Percentiles rank a stretch among this genome's conserved stretches.
Evolutionary conservation across 2,329 filamentous ascomycete species (phyloP).

Genomic region (Botrytis deweyae): DNA sequence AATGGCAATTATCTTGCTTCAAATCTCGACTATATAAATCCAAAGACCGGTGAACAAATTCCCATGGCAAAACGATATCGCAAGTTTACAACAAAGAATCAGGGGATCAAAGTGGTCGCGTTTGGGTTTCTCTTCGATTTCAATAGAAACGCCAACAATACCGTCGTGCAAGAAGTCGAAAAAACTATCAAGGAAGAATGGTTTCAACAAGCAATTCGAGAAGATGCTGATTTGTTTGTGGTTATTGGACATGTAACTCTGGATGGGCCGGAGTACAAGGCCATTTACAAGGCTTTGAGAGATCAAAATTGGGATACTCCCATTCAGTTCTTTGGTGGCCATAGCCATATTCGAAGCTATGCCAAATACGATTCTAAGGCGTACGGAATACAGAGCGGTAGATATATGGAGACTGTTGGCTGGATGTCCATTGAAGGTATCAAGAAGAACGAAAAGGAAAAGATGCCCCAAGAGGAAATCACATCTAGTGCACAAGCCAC

Average conservation of each 20-base stretch:
- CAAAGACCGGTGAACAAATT: conserved; percentile 65
- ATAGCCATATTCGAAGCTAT: conserved; percentile 85
- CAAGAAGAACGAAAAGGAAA: conserved; percentile 34
- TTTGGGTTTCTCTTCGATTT: conserved; percentile 98
- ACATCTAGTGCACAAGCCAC: background rate
- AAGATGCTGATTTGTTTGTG: conserved; percentile 83
- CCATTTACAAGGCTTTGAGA: conserved; percentile 77
- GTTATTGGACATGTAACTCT: conserved; percentile 84
- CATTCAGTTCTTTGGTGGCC: conserved; percentile 89
- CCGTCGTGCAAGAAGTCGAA: conserved; percentile 74
- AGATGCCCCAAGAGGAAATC: conserved; percentile 31
- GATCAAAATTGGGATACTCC: conserved; percentile 75
- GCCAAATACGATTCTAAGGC: conserved; percentile 75
- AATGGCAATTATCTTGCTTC: conserved; percentile 80
- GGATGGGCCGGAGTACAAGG: conserved; percentile 74
- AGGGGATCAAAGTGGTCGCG: conserved; percentile 77
- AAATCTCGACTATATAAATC: conserved; percentile 85
- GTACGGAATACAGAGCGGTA: conserved; percentile 78
- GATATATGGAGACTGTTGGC: conserved; percentile 93
- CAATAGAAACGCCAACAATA: conserved; percentile 86
- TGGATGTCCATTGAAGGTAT: conserved; percentile 81
- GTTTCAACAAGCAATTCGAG: conserved; percentile 84
- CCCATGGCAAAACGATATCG: conserved; percentile 80
- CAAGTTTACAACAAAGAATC: conserved; percentile 89
- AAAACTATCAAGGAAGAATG: conserved; percentile 80